phyloP scores from a whole-genome alignment of 805 yeast genomes.

The Lipomyces oligophaga region DNA sequence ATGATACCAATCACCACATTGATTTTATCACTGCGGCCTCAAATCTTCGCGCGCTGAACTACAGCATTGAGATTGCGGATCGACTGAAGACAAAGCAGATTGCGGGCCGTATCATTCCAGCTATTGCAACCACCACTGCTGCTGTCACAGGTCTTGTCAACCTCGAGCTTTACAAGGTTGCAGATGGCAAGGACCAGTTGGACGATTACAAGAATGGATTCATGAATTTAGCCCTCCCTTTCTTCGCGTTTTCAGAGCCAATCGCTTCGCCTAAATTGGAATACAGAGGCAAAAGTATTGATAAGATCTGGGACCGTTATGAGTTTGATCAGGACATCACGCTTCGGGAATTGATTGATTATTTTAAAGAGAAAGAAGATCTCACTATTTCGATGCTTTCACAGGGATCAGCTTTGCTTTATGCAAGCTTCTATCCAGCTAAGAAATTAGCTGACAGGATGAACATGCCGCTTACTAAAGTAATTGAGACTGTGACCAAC shows the following conservation, averaged over 20 bases:
- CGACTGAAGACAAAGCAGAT: slow-evolving; percentile 88
- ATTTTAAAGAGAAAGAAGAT: slow-evolving; percentile 78
- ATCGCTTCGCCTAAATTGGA: slow-evolving; percentile 77
- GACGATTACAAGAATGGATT: slow-evolving; percentile 92
- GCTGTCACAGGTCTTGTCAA: slow-evolving; percentile 93
- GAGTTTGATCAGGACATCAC: slow-evolving; percentile 64
- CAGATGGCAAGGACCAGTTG: slow-evolving; percentile 60
- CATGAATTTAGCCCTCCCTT: slow-evolving; percentile 87
- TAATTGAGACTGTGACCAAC: slow-evolving; percentile 81
- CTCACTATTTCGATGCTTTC: slow-evolving; percentile 88
- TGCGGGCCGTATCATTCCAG: slow-evolving; percentile 98
- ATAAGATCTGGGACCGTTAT: slow-evolving; percentile 93
- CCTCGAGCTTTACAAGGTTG: slow-evolving; percentile 86
- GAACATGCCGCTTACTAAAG: slow-evolving; percentile 60
- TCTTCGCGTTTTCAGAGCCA: slow-evolving; percentile 96
- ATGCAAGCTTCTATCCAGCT: slow-evolving; percentile 91
- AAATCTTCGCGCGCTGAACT: slow-evolving; percentile 86
- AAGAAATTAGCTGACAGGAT: slow-evolving; percentile 80
- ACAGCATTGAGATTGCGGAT: slow-evolving; percentile 57
- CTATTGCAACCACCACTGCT: slow-evolving; percentile 99
- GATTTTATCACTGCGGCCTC: slow-evolving; percentile 95
- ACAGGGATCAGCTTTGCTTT: slow-evolving; percentile 80
- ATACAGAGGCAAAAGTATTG: slow-evolving; percentile 75
- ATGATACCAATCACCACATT: slow-evolving; percentile 92
- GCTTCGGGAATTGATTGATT: slow-evolving; percentile 64